A percentile compares a stretch with the other conserved stretches of the same genome.
phyloP scores from a whole-genome alignment of 306 rosid species.

The Crotalaria pallida region DNA sequence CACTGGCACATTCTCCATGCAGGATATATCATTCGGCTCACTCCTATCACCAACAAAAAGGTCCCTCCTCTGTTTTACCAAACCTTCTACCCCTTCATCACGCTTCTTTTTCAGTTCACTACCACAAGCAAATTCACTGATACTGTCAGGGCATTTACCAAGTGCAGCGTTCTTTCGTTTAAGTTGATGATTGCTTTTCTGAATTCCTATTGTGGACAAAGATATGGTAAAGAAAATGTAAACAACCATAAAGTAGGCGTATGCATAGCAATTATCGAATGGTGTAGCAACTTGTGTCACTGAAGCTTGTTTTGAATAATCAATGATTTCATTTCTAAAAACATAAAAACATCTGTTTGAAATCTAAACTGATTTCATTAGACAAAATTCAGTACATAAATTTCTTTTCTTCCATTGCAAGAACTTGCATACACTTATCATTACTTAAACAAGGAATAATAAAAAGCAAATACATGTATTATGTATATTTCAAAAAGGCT shows the following conservation, averaged over 20 bases:
- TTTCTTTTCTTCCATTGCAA: background rate
- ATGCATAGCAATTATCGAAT: background rate
- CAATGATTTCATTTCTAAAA: background rate
- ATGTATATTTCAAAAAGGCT: background rate
- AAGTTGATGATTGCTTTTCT: conserved; percentile 13
- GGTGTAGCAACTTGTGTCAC: background rate
- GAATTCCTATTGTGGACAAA: conserved; percentile 27
- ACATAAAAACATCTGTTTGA: background rate
- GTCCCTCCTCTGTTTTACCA: background rate
- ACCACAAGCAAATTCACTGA: background rate
- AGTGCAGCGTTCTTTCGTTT: conserved; percentile 37
- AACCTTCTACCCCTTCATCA: conserved; percentile 4
- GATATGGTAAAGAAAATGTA: background rate
- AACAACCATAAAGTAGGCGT: background rate
- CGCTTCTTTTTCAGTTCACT: background rate
- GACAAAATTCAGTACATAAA: background rate
- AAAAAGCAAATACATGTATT: background rate
- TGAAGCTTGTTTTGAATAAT: background rate
- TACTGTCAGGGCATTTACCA: conserved; percentile 15
- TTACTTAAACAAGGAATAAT: background rate
- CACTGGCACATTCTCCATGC: conserved; percentile 10
- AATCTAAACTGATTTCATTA: background rate
- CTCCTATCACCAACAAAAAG: background rate
- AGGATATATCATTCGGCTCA: background rate
- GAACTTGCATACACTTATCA: background rate